These are phyloP conservation scores for Fusarium caatingaense DNA, from an alignment of 2,329 filamentous ascomycete species.

Conservation along the genomic window DNA sequence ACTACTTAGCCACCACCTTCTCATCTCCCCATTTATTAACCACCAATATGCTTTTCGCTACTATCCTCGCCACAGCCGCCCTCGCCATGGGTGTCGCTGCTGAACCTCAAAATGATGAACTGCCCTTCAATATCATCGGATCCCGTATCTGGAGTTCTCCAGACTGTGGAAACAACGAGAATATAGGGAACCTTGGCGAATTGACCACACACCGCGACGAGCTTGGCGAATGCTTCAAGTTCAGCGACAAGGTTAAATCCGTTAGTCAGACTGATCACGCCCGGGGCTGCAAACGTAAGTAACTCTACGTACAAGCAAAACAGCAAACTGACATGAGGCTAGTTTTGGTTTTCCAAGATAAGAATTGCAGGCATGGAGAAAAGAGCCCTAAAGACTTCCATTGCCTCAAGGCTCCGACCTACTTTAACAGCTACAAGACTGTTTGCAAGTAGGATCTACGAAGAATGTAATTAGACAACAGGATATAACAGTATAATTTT, in stretches of 20 bases:
- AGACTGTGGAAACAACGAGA: constrained; percentile 4
- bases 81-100: constrained; percentile 10
- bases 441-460: neutral
- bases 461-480: accelerated
- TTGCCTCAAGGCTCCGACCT: neutral
- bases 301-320: accelerated
- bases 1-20: neutral
- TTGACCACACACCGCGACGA: constrained; percentile 9
- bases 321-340: neutral
- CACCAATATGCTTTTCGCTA: constrained; percentile 11
- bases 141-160: constrained; percentile 18
- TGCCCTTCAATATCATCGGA: constrained; percentile 12
- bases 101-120: neutral
- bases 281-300: constrained; percentile 12
- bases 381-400: neutral
- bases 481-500: accelerated
- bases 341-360: constrained; percentile 1
- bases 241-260: constrained; percentile 9
- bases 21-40: neutral
- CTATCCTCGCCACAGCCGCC: neutral
- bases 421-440: neutral
- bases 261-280: constrained; percentile 15
- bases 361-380: neutral
- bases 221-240: constrained; percentile 9
- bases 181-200: constrained; percentile 7